phyloP scores from a whole-genome alignment of 2,329 filamentous ascomycete genomes.

The Whalleya microplaca region DNA sequence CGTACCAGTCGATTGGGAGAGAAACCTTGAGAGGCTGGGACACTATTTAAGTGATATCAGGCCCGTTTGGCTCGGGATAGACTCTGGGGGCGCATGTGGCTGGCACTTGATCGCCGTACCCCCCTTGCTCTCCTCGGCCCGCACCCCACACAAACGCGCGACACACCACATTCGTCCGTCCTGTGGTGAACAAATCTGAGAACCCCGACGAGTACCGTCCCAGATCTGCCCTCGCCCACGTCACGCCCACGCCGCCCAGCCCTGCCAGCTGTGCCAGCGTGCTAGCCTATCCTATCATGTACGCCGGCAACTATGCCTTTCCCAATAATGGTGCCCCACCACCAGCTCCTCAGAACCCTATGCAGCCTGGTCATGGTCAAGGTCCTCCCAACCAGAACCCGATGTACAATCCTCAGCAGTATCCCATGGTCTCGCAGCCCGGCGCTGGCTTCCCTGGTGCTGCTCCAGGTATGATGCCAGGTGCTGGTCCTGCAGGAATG shows the following conservation, averaged over 20 bases:
- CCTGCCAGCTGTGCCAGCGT: conserved; percentile 37
- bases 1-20: conserved; percentile 18
- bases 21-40: conserved; percentile 11
- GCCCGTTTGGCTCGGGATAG: conserved; percentile 22
- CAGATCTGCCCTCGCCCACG: conserved; percentile 34
- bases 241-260: conserved; percentile 32
- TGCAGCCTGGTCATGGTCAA: conserved; percentile 49
- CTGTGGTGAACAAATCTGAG: conserved; percentile 34
- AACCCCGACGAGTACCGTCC: conserved; percentile 34
- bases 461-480: conserved; percentile 60
- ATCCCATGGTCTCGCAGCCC: conserved; percentile 55
- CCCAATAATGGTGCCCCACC: conserved; percentile 53
- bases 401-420: conserved; percentile 65
- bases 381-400: conserved; percentile 43
- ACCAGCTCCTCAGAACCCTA: conserved; percentile 45
- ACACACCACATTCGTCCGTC: conserved; percentile 29
- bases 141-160: conserved; percentile 37
- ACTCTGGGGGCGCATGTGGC: conserved; percentile 19
- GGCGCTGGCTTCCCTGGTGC: conserved; percentile 50
- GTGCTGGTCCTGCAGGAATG: conserved; percentile 59
- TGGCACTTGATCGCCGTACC: conserved; percentile 34
- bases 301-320: conserved; percentile 59
- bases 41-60: conserved; percentile 25
- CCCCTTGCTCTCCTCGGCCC: conserved; percentile 31
- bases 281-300: conserved; percentile 48